Base-by-base conservation (phyloP, 768 basidiomycete species). In the Auriscalpium microsporum region DNA sequence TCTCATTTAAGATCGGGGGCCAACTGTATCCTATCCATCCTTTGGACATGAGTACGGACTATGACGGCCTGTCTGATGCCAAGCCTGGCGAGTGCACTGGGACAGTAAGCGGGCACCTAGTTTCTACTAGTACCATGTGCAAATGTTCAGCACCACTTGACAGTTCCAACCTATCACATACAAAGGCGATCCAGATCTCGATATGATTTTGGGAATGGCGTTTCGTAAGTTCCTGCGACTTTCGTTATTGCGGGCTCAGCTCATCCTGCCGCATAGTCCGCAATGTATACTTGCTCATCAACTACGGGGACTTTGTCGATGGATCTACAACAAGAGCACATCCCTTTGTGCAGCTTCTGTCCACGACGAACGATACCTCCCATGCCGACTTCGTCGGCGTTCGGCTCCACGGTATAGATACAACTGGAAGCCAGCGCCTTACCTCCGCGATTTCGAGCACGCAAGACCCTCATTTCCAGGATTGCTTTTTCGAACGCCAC, bases 161-260 rank as follows among this genome's bases (percentile, higher is more conserved):
- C 55, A 87, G 86, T 87, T 85, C 70, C 86, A 88, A 62, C 83
- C 85, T 8, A 75, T 79, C 37, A 75, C 78, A 4, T 76, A 75
- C 54, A 51, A 86, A 83, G 71, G 78, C 42, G 71, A 76, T 34
- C 73, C 67, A 21, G 86, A 74, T 28, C 2, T 28, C 57, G 86
- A 87, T 61, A 76, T 82, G 68, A 77, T 88, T 45, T 72, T 88
- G 42, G 86, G 87, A 54, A 87, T 87, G 83, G 77, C 79, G 11
- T 86, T 86, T 68, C 67, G 84, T 84, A 61, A 63, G 82, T 17
- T 8, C 10, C 36, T 17, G 28, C 14, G 21, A 8, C 37, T 16
- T n/a, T 21, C 16, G 28, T 8, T 45, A 50, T 19, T 28, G 4
- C 16, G 19, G 28, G 28, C 28, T 28, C 38, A 38, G 44, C 16